Percentiles rank a stretch among this genome's conserved stretches.
Conservation (phyloP, 2,329 filamentous ascomycete genomes). For the Clonostachys rhizophaga region DNA sequence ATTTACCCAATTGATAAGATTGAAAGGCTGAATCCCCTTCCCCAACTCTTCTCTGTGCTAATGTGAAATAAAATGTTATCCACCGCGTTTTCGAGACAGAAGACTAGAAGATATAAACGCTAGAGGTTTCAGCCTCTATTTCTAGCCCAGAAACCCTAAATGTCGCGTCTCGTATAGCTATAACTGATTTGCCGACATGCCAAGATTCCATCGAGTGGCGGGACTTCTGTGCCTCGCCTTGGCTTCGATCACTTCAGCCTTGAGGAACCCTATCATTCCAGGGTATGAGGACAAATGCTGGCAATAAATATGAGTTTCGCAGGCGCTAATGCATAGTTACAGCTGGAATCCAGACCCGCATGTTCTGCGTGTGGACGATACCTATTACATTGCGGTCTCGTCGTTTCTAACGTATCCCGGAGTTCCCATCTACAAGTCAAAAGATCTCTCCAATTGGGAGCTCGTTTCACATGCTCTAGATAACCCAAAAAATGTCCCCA, state of each 20-base stretch:
- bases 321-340: neutral
- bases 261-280: neutral
- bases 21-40: no score
- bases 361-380: slow-evolving; percentile 34
- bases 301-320: neutral
- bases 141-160: no score
- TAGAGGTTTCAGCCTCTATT: no score
- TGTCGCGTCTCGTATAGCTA: no score
- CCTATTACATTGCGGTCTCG: slow-evolving; percentile 45
- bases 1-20: no score
- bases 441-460: slow-evolving; percentile 45
- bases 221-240: neutral
- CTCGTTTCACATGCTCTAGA: slow-evolving; percentile 18
- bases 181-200: no score
- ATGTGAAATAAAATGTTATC: no score
- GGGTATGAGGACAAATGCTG: neutral
- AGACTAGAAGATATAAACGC: no score
- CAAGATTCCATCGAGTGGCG: no score
- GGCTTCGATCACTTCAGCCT: neutral
- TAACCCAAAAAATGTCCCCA: slow-evolving; percentile 15
- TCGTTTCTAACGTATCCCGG: slow-evolving; percentile 48
- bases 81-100: no score
- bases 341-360: slow-evolving; percentile 42
- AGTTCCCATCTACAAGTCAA: slow-evolving; percentile 44
- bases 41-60: no score